These are phyloP conservation scores for Akebia trifoliata DNA, from an alignment of 164 flowering plant species.

Conservation along the genomic window DNA sequence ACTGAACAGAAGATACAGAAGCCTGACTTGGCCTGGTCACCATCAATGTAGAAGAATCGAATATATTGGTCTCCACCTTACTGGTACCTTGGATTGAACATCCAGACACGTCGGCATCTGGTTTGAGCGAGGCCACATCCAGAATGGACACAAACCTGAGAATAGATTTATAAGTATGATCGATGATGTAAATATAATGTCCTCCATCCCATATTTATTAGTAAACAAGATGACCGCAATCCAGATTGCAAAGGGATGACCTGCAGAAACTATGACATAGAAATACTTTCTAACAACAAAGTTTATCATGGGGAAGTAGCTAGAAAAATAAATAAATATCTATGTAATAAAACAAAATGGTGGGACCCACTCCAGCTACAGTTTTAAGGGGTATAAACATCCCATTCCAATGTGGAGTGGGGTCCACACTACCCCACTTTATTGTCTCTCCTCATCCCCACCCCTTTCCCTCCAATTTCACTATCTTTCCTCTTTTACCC, in stretches of 20 bases:
- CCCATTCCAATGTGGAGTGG: too few relatives aligned
- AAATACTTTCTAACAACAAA: neutral
- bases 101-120: conserved; percentile 40
- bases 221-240: neutral
- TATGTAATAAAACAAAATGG: too few relatives aligned
- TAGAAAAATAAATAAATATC: neutral
- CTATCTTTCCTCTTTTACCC: too few relatives aligned
- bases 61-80: conserved; percentile 33
- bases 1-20: conserved; percentile 22
- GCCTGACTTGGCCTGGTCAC: conserved; percentile 31
- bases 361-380: too few relatives aligned
- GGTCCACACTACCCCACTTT: too few relatives aligned
- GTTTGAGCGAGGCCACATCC: conserved; percentile 79
- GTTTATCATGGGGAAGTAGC: neutral
- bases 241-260: neutral
- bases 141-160: conserved; percentile 83
- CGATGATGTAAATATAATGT: neutral
- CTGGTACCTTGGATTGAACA: conserved; percentile 25
- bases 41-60: conserved; percentile 58
- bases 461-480: too few relatives aligned
- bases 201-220: neutral
- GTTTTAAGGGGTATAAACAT: too few relatives aligned
- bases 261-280: neutral
- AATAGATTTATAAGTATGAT: conserved; percentile 4
- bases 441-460: too few relatives aligned